Percentiles rank a stretch among this genome's conserved stretches.
Conservation (phyloP, 257 asterid genomes). For the Jasminum sambac region DNA sequence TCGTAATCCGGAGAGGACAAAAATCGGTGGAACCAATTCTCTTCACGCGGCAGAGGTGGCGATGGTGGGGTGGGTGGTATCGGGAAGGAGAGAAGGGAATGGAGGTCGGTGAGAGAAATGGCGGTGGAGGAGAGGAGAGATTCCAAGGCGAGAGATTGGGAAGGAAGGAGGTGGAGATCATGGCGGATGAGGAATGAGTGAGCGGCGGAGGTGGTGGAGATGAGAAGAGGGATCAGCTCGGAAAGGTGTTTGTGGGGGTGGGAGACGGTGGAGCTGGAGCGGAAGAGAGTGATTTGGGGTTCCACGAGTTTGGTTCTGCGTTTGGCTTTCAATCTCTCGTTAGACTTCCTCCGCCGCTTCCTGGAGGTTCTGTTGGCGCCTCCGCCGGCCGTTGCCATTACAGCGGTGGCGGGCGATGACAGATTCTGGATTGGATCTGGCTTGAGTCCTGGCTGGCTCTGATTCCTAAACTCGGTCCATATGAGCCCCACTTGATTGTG, state of each 20-base stretch:
- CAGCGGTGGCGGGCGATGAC: neutral
- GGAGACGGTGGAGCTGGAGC: neutral
- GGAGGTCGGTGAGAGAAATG: conserved; percentile 50
- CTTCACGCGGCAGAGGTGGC: conserved; percentile 31
- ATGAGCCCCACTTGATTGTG: too few species aligned
- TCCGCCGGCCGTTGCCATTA: conserved; percentile 50
- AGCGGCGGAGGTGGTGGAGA: conserved; percentile 68
- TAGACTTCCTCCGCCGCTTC: conserved; percentile 32
- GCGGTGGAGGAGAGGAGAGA: conserved; percentile 75
- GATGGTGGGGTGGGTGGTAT: conserved; percentile 33
- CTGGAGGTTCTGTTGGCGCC: conserved; percentile 28
- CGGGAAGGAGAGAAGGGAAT: conserved; percentile 52
- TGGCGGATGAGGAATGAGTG: conserved; percentile 67
- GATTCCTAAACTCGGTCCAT: neutral
- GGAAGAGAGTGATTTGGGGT: conserved; percentile 12
- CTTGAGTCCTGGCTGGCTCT: neutral
- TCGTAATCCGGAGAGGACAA: conserved; percentile 56
- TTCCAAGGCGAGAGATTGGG: conserved; percentile 73
- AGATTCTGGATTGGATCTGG: neutral
- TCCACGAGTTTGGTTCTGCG: conserved; percentile 32
- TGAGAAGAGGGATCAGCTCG: conserved; percentile 53
- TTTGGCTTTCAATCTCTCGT: conserved; percentile 26
- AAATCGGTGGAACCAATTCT: conserved; percentile 63
- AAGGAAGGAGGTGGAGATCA: conserved; percentile 72
- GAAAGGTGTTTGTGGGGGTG: conserved; percentile 39